Percentiles rank a stretch among this genome's conserved stretches.
Evolutionary conservation across 768 basidiomycete genomes (phyloP).

Genomic region (Tulasnella sp.): DNA sequence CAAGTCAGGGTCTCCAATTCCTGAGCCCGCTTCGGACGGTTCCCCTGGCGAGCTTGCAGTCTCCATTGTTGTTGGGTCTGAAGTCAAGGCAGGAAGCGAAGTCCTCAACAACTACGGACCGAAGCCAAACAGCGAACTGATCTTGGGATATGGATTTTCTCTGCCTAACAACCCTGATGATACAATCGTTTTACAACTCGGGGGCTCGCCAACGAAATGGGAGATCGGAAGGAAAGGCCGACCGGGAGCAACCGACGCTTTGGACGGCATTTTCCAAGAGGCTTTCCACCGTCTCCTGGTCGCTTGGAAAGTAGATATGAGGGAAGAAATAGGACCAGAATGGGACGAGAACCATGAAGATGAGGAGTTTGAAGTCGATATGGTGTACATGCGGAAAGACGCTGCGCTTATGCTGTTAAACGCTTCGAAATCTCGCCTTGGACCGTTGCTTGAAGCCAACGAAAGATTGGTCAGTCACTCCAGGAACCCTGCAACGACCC

Average conservation of each 20-base stretch:
- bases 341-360: neutral
- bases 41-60: conserved; percentile 34
- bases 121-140: conserved; percentile 82
- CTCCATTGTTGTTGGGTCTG: conserved; percentile 52
- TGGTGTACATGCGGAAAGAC: neutral
- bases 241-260: neutral
- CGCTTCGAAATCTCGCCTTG: neutral
- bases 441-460: neutral
- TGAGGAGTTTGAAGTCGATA: neutral
- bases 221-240: conserved; percentile 49
- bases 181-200: conserved; percentile 71
- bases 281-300: neutral
- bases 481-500: neutral
- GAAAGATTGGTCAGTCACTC: neutral
- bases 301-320: conserved; percentile 8
- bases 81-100: conserved; percentile 42
- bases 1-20: neutral
- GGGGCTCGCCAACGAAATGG: conserved; percentile 41
- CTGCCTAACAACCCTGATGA: conserved; percentile 75
- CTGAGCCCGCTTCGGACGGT: too few relatives aligned
- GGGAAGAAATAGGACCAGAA: neutral
- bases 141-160: conserved; percentile 89
- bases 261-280: conserved; percentile 5
- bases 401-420: neutral
- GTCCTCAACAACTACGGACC: conserved; percentile 89